Percentiles rank a stretch among this genome's conserved stretches.
These are phyloP conservation scores for Pterula multifida DNA, from an alignment of 1,284 basidiomycete genomes.

Conservation along the genomic window DNA sequence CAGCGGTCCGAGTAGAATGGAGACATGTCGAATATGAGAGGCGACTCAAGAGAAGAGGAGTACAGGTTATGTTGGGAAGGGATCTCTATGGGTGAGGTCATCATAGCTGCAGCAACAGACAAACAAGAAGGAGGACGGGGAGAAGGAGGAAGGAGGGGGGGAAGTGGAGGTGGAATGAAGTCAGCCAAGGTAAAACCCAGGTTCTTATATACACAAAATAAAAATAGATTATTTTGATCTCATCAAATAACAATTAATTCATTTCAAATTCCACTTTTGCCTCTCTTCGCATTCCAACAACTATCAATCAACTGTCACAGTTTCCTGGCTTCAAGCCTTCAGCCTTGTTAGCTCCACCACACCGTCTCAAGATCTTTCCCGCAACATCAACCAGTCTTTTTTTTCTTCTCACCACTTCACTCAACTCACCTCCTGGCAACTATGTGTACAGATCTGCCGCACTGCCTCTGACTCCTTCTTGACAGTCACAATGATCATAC, in stretches of 20 bases:
- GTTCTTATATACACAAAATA: neutral
- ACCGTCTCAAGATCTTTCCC: neutral
- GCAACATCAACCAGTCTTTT: neutral
- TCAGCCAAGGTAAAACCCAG: neutral
- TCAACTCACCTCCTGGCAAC: neutral
- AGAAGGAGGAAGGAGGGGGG: neutral
- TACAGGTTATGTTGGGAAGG: neutral
- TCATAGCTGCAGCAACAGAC: neutral
- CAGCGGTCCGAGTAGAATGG: neutral
- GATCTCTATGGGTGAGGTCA: neutral
- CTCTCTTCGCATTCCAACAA: neutral
- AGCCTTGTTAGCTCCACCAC: neutral
- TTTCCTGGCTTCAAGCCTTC: neutral
- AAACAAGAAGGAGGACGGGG: neutral
- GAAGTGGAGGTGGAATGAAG: neutral
- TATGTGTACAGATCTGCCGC: neutral
- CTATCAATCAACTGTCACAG: neutral
- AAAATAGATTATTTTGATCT: neutral
- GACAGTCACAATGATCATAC: neutral
- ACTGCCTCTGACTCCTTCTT: neutral
- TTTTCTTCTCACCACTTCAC: neutral
- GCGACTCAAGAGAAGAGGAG: neutral
- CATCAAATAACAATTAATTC: neutral
- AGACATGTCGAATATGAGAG: constrained; percentile 1
- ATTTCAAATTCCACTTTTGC: neutral